Evolutionary conservation across 2,329 filamentous ascomycete species (phyloP).

Genomic region (Claviceps cyperi): DNA sequence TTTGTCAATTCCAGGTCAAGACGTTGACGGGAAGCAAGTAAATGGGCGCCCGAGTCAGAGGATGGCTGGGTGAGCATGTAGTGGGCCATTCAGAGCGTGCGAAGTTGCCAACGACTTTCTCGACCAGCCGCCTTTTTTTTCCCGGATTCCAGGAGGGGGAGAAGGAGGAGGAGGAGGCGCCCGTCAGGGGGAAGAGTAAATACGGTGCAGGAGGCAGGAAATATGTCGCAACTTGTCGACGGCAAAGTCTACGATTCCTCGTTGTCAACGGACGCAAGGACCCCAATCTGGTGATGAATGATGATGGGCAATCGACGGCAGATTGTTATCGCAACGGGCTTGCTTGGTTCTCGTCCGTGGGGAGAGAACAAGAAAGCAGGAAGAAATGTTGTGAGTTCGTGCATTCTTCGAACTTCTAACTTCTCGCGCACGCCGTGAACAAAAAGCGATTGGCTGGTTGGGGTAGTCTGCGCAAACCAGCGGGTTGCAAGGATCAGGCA

Average conservation of each 20-base stretch:
- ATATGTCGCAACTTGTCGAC: no score
- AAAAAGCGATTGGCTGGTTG: background rate
- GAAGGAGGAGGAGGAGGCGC: background rate
- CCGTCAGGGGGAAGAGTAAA: constrained; percentile 3
- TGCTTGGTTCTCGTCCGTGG: background rate
- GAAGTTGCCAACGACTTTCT: constrained; percentile 15
- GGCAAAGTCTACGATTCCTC: no score
- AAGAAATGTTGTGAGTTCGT: background rate
- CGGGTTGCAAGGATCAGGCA: background rate
- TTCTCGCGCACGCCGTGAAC: background rate
- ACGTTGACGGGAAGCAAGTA: constrained; percentile 15
- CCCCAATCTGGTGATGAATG: no score
- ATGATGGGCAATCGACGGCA: no score
- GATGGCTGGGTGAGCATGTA: constrained; percentile 32
- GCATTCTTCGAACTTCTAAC: no score
- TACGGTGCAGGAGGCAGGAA: background rate
- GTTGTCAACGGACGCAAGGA: no score
- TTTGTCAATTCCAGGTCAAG: constrained; percentile 11
- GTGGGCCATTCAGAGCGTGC: constrained; percentile 14
- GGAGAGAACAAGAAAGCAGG: background rate
- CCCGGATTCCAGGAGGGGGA: constrained; percentile 8
- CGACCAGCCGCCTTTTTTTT: constrained; percentile 24
- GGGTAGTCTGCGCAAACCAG: background rate
- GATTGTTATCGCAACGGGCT: no score
- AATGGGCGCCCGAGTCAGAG: constrained; percentile 21